Percentiles rank a stretch among this genome's conserved stretches.
Conservation (phyloP, 179 eudicot genomes). For the Kewa caespitosa region DNA sequence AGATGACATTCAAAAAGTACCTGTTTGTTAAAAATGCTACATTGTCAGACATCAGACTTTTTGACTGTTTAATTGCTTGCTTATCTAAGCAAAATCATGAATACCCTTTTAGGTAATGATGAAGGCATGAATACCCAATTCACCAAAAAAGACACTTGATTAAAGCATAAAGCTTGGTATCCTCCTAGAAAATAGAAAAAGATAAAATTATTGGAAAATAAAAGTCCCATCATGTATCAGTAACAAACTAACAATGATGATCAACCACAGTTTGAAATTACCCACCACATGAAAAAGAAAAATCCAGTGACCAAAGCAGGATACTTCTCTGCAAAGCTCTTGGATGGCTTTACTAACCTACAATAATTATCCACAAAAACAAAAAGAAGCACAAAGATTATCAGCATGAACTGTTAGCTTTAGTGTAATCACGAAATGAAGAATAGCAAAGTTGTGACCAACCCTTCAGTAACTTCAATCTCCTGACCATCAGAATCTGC, state of each 20-base stretch:
- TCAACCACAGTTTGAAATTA: not conserved
- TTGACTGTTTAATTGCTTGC: not conserved
- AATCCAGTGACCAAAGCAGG: slow-evolving; percentile 70
- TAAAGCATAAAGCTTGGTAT: not conserved
- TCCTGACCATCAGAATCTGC: slow-evolving; percentile 27
- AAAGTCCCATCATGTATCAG: too few species aligned
- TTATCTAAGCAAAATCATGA: not conserved
- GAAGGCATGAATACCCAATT: not conserved
- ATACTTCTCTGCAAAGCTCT: slow-evolving; percentile 43
- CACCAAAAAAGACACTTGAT: not conserved
- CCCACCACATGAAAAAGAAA: slow-evolving; percentile 94
- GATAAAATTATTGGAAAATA: not conserved
- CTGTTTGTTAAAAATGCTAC: slow-evolving; percentile 32
- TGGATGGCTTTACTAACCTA: slow-evolving; percentile 18
- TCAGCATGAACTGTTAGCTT: not conserved
- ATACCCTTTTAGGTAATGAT: not conserved
- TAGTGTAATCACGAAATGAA: not conserved
- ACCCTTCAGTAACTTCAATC: slow-evolving; percentile 20
- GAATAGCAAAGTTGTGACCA: not conserved
- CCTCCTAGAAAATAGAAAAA: not conserved
- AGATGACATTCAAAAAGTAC: slow-evolving; percentile 86
- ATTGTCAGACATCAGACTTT: not conserved
- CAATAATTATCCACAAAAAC: not conserved
- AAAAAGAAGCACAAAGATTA: not conserved
- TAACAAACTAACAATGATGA: slow-evolving; percentile 3